phyloP scores from a whole-genome alignment of 2,329 filamentous ascomycete genomes.

The Cladophialophora psammophila region DNA sequence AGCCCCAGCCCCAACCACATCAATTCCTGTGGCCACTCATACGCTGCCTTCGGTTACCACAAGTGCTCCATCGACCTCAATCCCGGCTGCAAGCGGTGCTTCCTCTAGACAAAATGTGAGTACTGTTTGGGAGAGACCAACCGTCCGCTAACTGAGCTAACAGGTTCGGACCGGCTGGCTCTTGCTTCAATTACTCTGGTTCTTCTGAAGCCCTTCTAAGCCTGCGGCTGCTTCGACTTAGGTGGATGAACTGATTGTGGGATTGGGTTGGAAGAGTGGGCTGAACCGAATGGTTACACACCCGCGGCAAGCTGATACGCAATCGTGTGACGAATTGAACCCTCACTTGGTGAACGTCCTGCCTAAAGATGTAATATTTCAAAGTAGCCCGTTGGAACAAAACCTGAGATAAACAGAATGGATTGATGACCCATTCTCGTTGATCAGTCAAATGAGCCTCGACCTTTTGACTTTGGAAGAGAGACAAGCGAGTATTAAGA shows the following conservation, averaged over 20 bases:
- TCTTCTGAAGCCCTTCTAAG: neutral
- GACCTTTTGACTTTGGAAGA: neutral
- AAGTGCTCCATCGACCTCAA: neutral
- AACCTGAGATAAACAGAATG: neutral
- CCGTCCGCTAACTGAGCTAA: neutral
- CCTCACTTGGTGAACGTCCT: neutral
- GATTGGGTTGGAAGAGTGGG: neutral
- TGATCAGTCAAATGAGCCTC: neutral
- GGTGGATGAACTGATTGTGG: neutral
- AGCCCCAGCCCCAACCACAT: constrained; percentile 1
- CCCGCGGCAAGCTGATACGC: neutral
- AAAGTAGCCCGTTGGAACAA: neutral
- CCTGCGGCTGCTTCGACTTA: neutral
- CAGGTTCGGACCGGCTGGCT: neutral
- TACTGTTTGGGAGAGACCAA: neutral
- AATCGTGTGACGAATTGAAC: neutral
- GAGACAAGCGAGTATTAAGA: neutral
- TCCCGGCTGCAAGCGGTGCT: neutral
- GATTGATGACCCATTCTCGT: neutral
- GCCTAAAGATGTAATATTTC: neutral
- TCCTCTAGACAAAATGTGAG: constrained; percentile 5
- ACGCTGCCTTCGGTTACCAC: neutral
- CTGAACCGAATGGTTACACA: neutral
- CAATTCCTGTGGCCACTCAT: neutral
- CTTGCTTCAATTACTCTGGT: neutral